Evolutionary conservation across 2,329 filamentous ascomycete species (phyloP), one percentile per base, ranked within the genome.

Genomic region (Didymella arachidicola): DNA sequence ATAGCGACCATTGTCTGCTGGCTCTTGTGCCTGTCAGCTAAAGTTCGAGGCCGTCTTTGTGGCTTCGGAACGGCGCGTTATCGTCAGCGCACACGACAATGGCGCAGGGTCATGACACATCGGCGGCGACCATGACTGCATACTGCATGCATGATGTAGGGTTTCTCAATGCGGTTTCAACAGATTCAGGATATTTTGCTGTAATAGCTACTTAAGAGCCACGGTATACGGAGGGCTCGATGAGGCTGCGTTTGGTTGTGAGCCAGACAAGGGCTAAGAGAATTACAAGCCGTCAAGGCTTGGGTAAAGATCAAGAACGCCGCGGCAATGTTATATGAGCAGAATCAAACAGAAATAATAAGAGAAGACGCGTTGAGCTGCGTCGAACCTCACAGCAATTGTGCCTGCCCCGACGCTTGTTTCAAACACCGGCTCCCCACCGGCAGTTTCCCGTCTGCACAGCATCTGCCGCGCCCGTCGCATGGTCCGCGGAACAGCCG

Each of bases 401-500:
- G 41, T 43, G 6, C 22, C n/a, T 22, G n/a, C 25, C 32, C 16
- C 12, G 30, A 7, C 16, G 18, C 22, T 27, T 27, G 18, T 39
- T 44, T 47, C 45, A 47, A 57, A 32, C 51, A 52, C 44, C 66
- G 61, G 62, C 34, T 68, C 62, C 61, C 64, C 60, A 62, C 52
- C 27, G 30, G 44, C 41, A 43, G 32, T 6, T 30, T 30, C 48
- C n/a, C 26, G n/a, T 14, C 16, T 29, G 25, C 38, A 54, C 50
- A 26, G 39, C 25, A 32, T 26, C 25, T 36, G 16, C 41, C 16
- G 29, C 48, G 27, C 44, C 48, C 39, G 45, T 56, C 55, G 55
- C 55, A 62, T 47, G 46, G 32, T 43, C 32, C 29, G 22, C 50
- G 45, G 32, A 59, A 50, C 44, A 36, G 43, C 22, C 44, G 45